Base-by-base conservation (phyloP, 169 alveolate genomes). In the Neospora caninum region DNA sequence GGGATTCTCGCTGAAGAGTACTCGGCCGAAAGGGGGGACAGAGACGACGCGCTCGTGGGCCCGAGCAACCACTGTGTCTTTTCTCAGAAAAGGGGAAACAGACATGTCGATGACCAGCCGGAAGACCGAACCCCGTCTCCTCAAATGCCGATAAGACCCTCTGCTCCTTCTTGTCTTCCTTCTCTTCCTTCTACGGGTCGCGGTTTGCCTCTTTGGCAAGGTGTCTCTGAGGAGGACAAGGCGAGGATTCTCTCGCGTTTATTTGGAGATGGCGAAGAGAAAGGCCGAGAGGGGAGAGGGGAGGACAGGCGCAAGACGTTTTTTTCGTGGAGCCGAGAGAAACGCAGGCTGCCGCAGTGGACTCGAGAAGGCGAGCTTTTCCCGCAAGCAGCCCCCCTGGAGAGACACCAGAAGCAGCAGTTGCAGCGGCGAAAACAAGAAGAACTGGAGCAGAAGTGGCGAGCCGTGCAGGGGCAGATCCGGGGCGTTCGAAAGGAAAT, bases 331-430 rank as follows among this genome's bases (percentile, higher is more conserved):
- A 82, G 84, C 84, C 9, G 84, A 18, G 84, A 31, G 27, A 34
- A 16, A n/a, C 39, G 84, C 38, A 64, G 20, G n/a, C 31, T 64
- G 73, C 73, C 73, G 73, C 73, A 64, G 31, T 64, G 73, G 73
- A 73, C 84, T 1, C 84, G 45, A 13, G 84, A 73, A n/a, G 84
- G 84, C 49, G 45, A 73, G 84, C 84, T 73, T 16, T 73, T 22
- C 43, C 84, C 84, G 43, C 84, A 73, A n/a, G 84, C 84, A 22
- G 84, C 84, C 27, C 84, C 10, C 84, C 43, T 73, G 42, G 84
- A 73, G 84, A 22, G 20, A 36, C 84, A 73, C 84, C 84, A 73
- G 84, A 31, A 20, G 84, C 84, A 73, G 27, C 39, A 31, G 43
- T 43, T 73, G 38, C 84, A 73, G 42, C 38, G n/a, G 43, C 38